phyloP scores from a whole-genome alignment of 352 stramenopile species.

The Phytopythium montanum region DNA sequence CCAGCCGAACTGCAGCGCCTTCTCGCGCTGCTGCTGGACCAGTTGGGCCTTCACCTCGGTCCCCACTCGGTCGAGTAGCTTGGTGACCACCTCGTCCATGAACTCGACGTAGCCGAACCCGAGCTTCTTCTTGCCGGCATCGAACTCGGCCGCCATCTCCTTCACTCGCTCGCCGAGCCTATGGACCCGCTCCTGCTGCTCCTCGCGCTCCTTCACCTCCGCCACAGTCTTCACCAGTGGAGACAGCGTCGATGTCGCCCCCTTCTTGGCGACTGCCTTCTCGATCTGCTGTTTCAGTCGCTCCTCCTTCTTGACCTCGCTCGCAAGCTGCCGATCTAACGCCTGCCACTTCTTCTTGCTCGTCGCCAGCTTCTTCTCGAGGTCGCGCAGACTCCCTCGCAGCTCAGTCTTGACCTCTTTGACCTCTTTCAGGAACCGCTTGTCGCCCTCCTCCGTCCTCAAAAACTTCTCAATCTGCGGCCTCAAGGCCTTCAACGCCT shows the following conservation, averaged over 20 bases:
- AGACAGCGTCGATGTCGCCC: constrained; percentile 1
- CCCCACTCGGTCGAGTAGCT: constrained; percentile 49
- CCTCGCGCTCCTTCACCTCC: constrained; percentile 33
- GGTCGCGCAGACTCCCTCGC: constrained; percentile 26
- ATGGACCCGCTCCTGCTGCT: constrained; percentile 32
- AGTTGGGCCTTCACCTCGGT: constrained; percentile 46
- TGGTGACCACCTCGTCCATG: constrained; percentile 49
- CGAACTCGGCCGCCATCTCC: constrained; percentile 37
- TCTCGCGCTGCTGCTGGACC: constrained; percentile 56
- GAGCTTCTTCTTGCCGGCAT: constrained; percentile 36
- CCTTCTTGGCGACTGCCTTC: constrained; percentile 16
- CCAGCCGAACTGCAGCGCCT: constrained; percentile 50
- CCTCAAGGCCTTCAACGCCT: constrained; percentile 42
- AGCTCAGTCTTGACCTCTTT: constrained; percentile 36
- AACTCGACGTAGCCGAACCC: constrained; percentile 52
- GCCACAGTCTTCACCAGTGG: constrained; percentile 18
- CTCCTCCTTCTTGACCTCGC: constrained; percentile 18
- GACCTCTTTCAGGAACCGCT: constrained; percentile 64
- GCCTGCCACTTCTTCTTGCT: constrained; percentile 24
- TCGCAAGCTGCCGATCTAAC: constrained; percentile 13
- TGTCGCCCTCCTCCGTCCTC: constrained; percentile 48
- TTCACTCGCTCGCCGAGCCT: constrained; percentile 35
- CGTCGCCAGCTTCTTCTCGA: constrained; percentile 37
- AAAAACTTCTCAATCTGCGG: constrained; percentile 62
- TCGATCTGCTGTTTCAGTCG: constrained; percentile 15